Percentiles rank a stretch among this genome's conserved stretches.
Conservation (phyloP, 2,329 filamentous ascomycete genomes). For the Arthrobotrys sinensis region DNA sequence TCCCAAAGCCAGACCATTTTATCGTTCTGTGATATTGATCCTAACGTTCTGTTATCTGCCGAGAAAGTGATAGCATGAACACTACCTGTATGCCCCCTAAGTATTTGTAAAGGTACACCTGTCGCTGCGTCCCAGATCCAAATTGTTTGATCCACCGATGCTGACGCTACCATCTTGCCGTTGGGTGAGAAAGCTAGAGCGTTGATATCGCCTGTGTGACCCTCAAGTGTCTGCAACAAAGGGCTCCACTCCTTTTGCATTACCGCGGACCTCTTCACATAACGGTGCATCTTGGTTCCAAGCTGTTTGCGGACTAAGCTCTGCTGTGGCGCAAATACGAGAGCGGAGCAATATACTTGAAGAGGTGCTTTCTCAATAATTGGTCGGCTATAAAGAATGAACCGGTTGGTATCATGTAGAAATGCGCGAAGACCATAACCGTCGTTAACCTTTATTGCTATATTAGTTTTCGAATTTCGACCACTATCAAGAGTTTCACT, state of each 20-base stretch:
- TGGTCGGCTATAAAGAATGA: slow-evolving; percentile 9
- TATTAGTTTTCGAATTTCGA: slow-evolving; percentile 7
- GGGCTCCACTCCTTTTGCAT: slow-evolving; percentile 9
- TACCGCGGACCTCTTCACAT: not conserved
- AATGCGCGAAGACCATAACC: not conserved
- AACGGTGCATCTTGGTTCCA: not conserved
- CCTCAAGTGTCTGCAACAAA: slow-evolving; percentile 20
- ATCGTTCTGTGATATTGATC: slow-evolving; percentile 15
- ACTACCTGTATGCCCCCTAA: slow-evolving; percentile 4
- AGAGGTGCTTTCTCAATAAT: slow-evolving; percentile 24
- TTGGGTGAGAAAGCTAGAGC: not conserved
- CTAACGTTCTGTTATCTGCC: slow-evolving; percentile 90
- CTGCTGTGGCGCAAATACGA: not conserved
- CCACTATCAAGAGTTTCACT: too few species aligned
- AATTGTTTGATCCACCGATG: not conserved
- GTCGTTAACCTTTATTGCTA: not conserved
- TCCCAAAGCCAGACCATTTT: slow-evolving; percentile 13
- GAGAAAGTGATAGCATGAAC: slow-evolving; percentile 66
- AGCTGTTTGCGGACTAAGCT: slow-evolving; percentile 20
- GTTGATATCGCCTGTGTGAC: not conserved
- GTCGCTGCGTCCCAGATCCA: not conserved
- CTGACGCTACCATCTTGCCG: not conserved
- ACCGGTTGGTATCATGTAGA: slow-evolving; percentile 3
- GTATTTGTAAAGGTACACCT: not conserved
- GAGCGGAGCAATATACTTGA: slow-evolving; percentile 27